Evolutionary conservation across 805 yeast species (phyloP), one percentile per base, ranked within the genome.

Genomic region (Ogataea paradorogensis): DNA sequence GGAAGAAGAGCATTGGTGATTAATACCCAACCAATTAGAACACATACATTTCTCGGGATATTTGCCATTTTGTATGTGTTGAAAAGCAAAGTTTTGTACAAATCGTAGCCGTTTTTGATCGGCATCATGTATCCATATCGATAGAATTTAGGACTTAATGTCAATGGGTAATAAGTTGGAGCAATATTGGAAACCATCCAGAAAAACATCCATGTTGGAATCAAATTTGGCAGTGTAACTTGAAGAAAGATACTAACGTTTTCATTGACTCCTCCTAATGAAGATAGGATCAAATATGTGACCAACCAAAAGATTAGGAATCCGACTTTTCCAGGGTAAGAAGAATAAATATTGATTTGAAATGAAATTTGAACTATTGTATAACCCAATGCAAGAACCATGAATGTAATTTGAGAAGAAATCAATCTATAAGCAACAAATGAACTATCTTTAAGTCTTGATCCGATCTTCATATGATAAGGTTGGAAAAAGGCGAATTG

Each of bases 261-360:
- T 59, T 84, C 91, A 53, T 79, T 81, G 27, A 78, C 76, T 18
- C 81, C 74, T 37, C 91, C 91, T 11, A 83, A 76, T 0, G 87
- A 82, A 47, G 76, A 65, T 78, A 84, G 74, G 11, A 82, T 71
- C 35, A 83, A 50, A 58, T 70, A 84, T 6, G 78, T 73, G 27
- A 76, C 55, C 66, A 79, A 63, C 90, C 90, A 84, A 48, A 76
- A 80, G 1, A 83, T 78, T 27, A 82, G 63, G 55, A 83, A 83
- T 1, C 91, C 91, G 3, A 74, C 68, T 32, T 64, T 67, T 1
- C 87, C 89, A 10, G 52, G 35, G 53, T 75, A 82, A 0, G 84
- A 68, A 3, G 40, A 43, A 4, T 74, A 69, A 50, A 81, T 79
- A 55, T 81, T 76, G 15, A 81, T 71, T 49, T 78, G 82, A 65